phyloP scores from a whole-genome alignment of 1,139 yeast genomes.

The Saccharomyces hybrid region DNA sequence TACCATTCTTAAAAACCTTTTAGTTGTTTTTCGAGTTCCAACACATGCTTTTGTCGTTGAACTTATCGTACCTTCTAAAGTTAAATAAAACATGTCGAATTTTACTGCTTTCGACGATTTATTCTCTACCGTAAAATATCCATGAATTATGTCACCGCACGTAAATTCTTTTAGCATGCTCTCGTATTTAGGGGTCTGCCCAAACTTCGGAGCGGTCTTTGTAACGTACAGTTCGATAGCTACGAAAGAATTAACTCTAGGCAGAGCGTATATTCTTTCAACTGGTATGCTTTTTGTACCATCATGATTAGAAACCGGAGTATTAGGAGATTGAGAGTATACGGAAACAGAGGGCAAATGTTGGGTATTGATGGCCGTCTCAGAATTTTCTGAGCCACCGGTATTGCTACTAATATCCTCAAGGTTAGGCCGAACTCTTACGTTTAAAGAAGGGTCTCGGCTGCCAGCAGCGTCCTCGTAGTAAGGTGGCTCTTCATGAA shows the following conservation, averaged over 20 bases:
- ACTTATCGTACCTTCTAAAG: background rate
- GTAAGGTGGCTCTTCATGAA: constrained; percentile 4
- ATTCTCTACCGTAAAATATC: background rate
- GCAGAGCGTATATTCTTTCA: background rate
- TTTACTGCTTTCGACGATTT: background rate
- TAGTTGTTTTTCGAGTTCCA: constrained; percentile 4
- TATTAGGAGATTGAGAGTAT: background rate
- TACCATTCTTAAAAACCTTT: constrained; percentile 24
- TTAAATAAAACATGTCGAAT: background rate
- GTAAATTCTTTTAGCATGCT: constrained; percentile 7
- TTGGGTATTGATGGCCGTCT: background rate
- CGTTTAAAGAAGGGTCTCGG: background rate
- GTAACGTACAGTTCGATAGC: background rate
- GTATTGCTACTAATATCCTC: background rate
- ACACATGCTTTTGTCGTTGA: background rate
- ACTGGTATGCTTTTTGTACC: background rate
- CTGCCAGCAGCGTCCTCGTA: constrained; percentile 4
- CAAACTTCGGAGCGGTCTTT: constrained; percentile 11
- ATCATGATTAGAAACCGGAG: background rate
- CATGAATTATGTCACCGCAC: constrained; percentile 6
- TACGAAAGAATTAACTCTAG: background rate
- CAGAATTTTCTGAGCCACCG: background rate
- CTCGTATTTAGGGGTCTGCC: constrained; percentile 6
- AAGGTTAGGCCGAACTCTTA: background rate
- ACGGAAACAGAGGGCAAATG: background rate